Base-by-base conservation (phyloP, 192 early-diverging fungal genomes). In the Entomortierella beljakovae region DNA sequence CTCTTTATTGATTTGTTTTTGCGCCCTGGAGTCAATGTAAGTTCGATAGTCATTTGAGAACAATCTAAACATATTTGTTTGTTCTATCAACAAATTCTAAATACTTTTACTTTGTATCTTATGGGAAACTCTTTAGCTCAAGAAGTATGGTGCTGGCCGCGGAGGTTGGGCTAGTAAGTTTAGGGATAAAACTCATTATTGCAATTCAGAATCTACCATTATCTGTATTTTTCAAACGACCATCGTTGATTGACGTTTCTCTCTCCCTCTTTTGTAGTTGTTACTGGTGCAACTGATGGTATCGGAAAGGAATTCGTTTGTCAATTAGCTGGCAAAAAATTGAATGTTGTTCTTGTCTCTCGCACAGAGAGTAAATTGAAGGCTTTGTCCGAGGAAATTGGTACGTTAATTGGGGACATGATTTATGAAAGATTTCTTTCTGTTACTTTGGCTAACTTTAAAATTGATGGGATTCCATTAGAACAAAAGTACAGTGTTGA, bases 241-340 rank as follows among this genome's bases (percentile, higher is more conserved):
- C 51, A 15, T 11, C 51, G n/a, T 11, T 15, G n/a, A 25, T 53
- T 43, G 18, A 43, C 18, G 53, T 53, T n/a, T 53, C 52, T 23
- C 3, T 16, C 5, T 32, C 48, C 9, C 15, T 11, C n/a, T n/a
- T 8, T 28, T 23, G 20, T 69, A 89, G 92, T 98, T 50, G 89
- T 99, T 32, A 99, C 98, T 35, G 98, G 98, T 55, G 96, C 95
- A 33, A 95, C 96, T 18, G 98, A 97, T 80, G 98, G 97, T 57
- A 94, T 99, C 81, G 98, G 98, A 33, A 94, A 91, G 64, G 95
- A 97, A 81, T 95, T 96, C 64, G 95, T 96, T n/a, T 70, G 89
- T 49, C 95, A 99, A 82, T 84, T 99, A 34, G 95, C 95, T 34
- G 84, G 89, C 56, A 89, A 89, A 23, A 88, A 89, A 71, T 90